Conservation (phyloP, 1,139 yeast species). For the Pneumocystis jirovecii region DNA sequence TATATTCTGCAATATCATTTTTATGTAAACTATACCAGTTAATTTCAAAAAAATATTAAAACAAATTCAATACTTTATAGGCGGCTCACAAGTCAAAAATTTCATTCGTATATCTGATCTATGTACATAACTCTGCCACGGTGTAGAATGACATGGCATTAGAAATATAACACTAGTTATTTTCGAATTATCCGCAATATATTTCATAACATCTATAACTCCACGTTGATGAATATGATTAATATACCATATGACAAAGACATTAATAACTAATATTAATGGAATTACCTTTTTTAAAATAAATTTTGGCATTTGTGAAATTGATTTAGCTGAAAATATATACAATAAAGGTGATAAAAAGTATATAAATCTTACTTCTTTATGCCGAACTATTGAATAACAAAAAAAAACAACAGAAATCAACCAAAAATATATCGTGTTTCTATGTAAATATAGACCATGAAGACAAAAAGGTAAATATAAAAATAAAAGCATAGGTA, state of each 20-base stretch:
- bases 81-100: conserved; percentile 90
- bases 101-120: conserved; percentile 40
- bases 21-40: conserved; percentile 14
- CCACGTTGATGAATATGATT: conserved; percentile 70
- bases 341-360: conserved; percentile 69
- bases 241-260: conserved; percentile 37
- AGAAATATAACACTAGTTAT: conserved; percentile 54
- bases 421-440: conserved; percentile 21
- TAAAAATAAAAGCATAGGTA: conserved; percentile 59
- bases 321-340: conserved; percentile 24
- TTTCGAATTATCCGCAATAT: conserved; percentile 32
- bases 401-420: conserved; percentile 32
- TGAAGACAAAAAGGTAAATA: conserved; percentile 45
- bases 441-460: conserved; percentile 26
- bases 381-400: conserved; percentile 61
- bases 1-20: conserved; percentile 32
- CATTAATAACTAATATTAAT: conserved; percentile 24
- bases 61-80: conserved; percentile 27
- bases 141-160: conserved; percentile 95
- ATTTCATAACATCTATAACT: conserved; percentile 50
- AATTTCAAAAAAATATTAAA: conserved; percentile 20
- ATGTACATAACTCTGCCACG: conserved; percentile 81
- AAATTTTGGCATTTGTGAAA: conserved; percentile 5
- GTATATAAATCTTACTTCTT: conserved; percentile 81
- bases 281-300: conserved; percentile 9